Base-by-base conservation (phyloP, 2,329 filamentous ascomycete species). In the Sodiomyces alkalinus region DNA sequence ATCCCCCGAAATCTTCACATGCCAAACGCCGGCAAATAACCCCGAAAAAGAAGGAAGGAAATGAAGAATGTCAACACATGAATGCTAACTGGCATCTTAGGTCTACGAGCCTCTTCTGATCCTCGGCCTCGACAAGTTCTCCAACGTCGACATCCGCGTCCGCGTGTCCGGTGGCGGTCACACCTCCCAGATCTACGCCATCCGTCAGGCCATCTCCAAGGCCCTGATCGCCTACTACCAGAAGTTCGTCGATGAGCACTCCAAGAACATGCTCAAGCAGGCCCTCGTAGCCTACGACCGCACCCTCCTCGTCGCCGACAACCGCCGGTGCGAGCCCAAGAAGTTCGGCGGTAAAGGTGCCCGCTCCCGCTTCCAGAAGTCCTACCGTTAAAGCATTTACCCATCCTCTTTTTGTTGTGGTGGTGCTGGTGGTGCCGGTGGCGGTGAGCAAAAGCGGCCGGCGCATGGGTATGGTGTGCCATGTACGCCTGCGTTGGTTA, bases 241-340 rank as follows among this genome's bases (percentile, higher is more conserved):
- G 71, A 94, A 98, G 75, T 98, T 78, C 69, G 83, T 96, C 64
- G 90, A 98, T 58, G 90, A 98, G 80, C 86, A 96, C 80, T 83
- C 80, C 70, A 98, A 98, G 81, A 94, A 96, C 77, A 73, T 85
- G 66, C 75, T 98, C 56, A 98, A 96, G 83, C 80, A 87, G 67
- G 81, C 82, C 47, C 77, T 98, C 48, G 81, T 87, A 54, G 75
- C 85, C 61, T 98, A 87, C 72, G 85, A 93, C 73, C 77, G 86
- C 56, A 92, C 85, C 58, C 79, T 98, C 46, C 80, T 98, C 55
- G 90, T 98, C 52, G 90, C 90, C 63, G 90, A 98, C 67, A 94
- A 93, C 80, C 80, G 90, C 63, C 82, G 90, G 52, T 90, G 83
- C 64, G 90, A 98, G 75, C 87, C 87, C 67, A 96, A 96, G 86